phyloP scores from a whole-genome alignment of 352 stramenopile genomes.

The Globisporangium middletonii region DNA sequence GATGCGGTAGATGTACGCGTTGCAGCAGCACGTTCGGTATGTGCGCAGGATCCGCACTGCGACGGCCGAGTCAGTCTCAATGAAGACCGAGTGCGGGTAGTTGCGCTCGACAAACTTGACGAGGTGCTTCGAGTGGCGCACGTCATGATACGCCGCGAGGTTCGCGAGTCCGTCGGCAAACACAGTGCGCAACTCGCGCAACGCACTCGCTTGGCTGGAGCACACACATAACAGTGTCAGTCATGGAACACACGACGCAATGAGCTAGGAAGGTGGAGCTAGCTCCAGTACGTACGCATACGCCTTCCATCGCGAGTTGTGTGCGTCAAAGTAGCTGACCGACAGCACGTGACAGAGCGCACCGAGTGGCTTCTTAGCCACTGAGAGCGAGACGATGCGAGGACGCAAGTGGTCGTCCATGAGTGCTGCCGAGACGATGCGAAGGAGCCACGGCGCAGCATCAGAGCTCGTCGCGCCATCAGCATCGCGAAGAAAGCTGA shows the following conservation, averaged over 20 bases:
- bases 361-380: not conserved
- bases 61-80: not conserved
- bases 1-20: conserved; percentile 16
- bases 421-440: not conserved
- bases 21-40: conserved; percentile 18
- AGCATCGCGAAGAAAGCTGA: not conserved
- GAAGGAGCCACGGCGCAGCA: not conserved
- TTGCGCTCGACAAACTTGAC: conserved; percentile 1
- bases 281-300: conserved; percentile 7
- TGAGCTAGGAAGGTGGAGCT: too few relatives aligned
- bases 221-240: not conserved
- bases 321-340: conserved; percentile 8
- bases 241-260: not conserved
- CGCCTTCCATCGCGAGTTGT: conserved; percentile 12
- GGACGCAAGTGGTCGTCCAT: not conserved
- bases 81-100: not conserved
- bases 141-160: not conserved
- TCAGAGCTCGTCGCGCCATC: not conserved
- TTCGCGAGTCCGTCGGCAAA: conserved; percentile 1
- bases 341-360: conserved; percentile 6
- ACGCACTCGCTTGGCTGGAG: not conserved
- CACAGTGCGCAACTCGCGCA: not conserved
- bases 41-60: conserved; percentile 8
- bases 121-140: not conserved
- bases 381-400: not conserved